A percentile compares a stretch with the other conserved stretches of the same genome.
Conservation (phyloP, 1,284 basidiomycete species). For the Paramarasmius palmivorus region DNA sequence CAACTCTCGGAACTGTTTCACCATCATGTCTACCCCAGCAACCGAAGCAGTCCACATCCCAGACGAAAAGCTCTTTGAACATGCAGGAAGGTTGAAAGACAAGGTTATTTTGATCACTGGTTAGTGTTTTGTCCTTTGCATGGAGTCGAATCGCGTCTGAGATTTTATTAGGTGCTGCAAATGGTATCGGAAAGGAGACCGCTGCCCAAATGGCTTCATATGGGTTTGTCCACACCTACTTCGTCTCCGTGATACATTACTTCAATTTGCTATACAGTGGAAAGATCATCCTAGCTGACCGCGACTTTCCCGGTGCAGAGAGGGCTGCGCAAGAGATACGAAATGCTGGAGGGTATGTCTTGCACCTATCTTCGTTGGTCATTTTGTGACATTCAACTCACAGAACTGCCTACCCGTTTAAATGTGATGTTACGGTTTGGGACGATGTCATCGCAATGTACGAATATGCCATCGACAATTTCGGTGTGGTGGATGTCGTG, state of each 20-base stretch:
- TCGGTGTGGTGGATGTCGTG: slow-evolving; percentile 52
- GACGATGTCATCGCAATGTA: slow-evolving; percentile 57
- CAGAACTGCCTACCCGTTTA: slow-evolving; percentile 44
- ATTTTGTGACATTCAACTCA: neutral
- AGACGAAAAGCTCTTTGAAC: slow-evolving; percentile 35
- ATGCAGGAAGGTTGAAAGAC: slow-evolving; percentile 42
- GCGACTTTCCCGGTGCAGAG: slow-evolving; percentile 39
- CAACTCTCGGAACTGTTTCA: too few species aligned
- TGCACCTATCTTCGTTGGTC: neutral
- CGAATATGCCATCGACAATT: slow-evolving; percentile 45
- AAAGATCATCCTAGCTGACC: slow-evolving; percentile 57
- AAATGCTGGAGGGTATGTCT: slow-evolving; percentile 45
- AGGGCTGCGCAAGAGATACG: slow-evolving; percentile 43
- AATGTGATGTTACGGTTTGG: slow-evolving; percentile 56
- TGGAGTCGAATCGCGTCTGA: neutral
- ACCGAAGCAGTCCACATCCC: neutral
- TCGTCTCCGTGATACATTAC: neutral
- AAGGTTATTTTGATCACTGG: slow-evolving; percentile 62
- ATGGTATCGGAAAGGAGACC: slow-evolving; percentile 55
- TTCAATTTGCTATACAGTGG: slow-evolving; percentile 36
- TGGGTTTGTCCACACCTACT: slow-evolving; percentile 37
- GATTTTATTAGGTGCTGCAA: slow-evolving; percentile 43
- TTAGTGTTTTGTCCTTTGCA: slow-evolving; percentile 19
- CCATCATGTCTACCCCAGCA: neutral
- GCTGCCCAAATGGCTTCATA: slow-evolving; percentile 44